Evolutionary conservation across 139 green algal genomes (phyloP), one percentile per base, ranked within the genome.

Genomic region (Chlorella vulgaris): DNA sequence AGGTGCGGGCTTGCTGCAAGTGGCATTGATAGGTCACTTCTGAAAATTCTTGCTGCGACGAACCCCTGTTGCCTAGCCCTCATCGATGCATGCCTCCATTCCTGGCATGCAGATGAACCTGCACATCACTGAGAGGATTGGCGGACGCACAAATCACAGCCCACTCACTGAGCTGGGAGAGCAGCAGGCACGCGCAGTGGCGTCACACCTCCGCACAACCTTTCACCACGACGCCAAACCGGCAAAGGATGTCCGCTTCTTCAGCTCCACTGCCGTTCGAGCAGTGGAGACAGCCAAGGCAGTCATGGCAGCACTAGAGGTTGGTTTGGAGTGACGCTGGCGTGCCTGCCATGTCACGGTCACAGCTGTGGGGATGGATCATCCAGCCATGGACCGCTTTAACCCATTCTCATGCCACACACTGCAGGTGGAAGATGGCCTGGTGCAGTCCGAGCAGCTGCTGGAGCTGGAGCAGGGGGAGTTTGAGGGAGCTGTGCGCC

Each of bases 71-170:
- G n/a, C n/a, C n/a, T n/a, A n/a, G n/a, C n/a, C n/a, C n/a, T n/a
- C n/a, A n/a, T n/a, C n/a, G n/a, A n/a, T n/a, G n/a, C n/a, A n/a
- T n/a, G n/a, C n/a, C n/a, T n/a, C n/a, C n/a, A n/a, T n/a, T n/a
- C n/a, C n/a, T n/a, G n/a, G n/a, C n/a, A n/a, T n/a, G n/a, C n/a
- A 58, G 2, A 88, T 85, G 84, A 88, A 88, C 58, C 74, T 88
- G 63, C 28, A 55, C 15, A 28, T 88, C 10, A n/a, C 24, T 3
- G 40, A 82, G 39, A 58, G 67, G 29, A 70, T 88, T 29, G 84
- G 84, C 29, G 84, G 84, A 2, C 69, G 84, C 43, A 53, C 71
- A 47, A 85, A 84, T 51, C 33, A 55, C 39, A 74, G 38, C 22
- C 84, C 79, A 6, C 73, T 88, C 21, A 88, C 84, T 0, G 33